Evolutionary conservation across 371 early-diverging fungal species (phyloP), one percentile per base, ranked within the genome.

Genomic region (Enterocytospora artemiae): DNA sequence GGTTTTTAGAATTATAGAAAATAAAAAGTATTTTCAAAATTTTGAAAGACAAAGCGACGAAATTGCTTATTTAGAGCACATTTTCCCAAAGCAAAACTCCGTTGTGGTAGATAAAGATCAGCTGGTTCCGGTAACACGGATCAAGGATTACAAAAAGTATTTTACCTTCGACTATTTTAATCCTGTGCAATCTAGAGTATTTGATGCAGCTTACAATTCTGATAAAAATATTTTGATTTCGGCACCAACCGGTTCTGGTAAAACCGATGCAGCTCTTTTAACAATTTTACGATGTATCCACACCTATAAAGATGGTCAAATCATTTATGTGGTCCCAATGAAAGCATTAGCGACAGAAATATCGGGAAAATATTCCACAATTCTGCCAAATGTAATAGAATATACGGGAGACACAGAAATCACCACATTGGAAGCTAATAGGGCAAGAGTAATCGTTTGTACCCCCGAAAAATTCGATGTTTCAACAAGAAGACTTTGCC

Each of bases 381-480:
- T 92, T 48, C 79, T 97, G 20, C 76, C 80, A 65, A 81, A 82
- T 1, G 93, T 96, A 18, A 86, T 87, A 7, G 99, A 99, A 80
- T 83, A 93, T 71, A 95, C 97, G 16, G 97, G 96, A 72, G 96
- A 96, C 80, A 85, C 89, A 1, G 91, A 93, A 71, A 75, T 93
- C 63, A 89, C 90, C 25, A 87, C 87, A 75, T 85, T 86, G 70
- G 91, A 94, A 74, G 87, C 95, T 48, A 82, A 87, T 14, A 88
- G 88, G 48, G 89, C 93, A 0, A 88, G 92, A 70, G 85, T 99
- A 70, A 90, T 99, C 67, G 87, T 99, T 25, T 93, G 94, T 1
- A 99, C 99, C 0, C 99, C 99, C 5, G 99, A 99, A 77, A 99
- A 97, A 77, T 96, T 95, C 91, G 99, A 99, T 79, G 86, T 95